Percentiles rank a stretch among this genome's conserved stretches.
Evolutionary conservation across 83 land plant species (phyloP).

Genomic region (Isoetes engelmannii): DNA sequence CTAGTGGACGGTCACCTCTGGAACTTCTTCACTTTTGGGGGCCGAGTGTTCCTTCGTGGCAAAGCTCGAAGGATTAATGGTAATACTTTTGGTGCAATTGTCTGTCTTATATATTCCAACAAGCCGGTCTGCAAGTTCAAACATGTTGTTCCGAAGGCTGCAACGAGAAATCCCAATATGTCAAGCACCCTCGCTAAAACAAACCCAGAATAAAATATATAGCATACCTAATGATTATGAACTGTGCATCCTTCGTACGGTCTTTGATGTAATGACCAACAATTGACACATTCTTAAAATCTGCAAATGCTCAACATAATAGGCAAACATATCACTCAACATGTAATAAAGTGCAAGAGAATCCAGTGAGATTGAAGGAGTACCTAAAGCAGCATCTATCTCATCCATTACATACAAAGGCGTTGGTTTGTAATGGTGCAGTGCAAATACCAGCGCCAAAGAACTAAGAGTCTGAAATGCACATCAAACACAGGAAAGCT

Average conservation of each 20-base stretch:
- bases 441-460: slow-evolving; percentile 86
- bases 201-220: not conserved
- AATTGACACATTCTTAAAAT: slow-evolving; percentile 96
- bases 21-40: no score
- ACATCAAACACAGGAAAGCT: slow-evolving; percentile 5
- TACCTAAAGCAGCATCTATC: slow-evolving; percentile 96
- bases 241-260: slow-evolving; percentile 93
- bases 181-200: not conserved
- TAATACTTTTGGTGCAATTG: slow-evolving; percentile 96
- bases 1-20: no score
- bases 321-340: not conserved
- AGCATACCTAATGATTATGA: slow-evolving; percentile 78
- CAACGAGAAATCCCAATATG: not conserved
- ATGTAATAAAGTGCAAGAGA: not conserved
- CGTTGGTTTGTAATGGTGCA: slow-evolving; percentile 97
- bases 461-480: slow-evolving; percentile 81
- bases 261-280: slow-evolving; percentile 98
- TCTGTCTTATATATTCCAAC: slow-evolving; percentile 95
- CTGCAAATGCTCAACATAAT: slow-evolving; percentile 25
- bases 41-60: not conserved
- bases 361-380: not conserved
- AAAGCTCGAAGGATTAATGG: slow-evolving; percentile 85
- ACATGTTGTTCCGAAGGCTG: slow-evolving; percentile 96
- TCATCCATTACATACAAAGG: slow-evolving; percentile 99
- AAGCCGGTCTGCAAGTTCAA: slow-evolving; percentile 88